phyloP scores from a whole-genome alignment of 257 asterid species.

The Avicennia marina region DNA sequence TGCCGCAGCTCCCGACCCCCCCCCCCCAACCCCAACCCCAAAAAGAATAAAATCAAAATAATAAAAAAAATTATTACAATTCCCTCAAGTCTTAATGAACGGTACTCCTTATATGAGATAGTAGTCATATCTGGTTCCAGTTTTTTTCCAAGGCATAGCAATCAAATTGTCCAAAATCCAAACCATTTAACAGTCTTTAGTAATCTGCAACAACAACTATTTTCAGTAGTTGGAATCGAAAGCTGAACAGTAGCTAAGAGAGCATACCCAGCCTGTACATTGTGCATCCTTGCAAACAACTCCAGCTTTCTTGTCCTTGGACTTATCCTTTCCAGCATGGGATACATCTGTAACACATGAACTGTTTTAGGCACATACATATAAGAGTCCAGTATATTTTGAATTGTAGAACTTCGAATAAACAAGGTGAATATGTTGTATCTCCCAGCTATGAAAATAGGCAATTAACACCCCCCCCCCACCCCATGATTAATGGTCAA shows the following conservation, averaged over 20 bases:
- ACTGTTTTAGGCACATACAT: no score
- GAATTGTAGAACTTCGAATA: no score
- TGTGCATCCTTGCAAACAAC: constrained; percentile 95
- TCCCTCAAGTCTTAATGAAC: background rate
- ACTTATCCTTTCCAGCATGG: constrained; percentile 93
- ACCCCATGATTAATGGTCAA: no score
- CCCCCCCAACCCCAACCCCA: no score
- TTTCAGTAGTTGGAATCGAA: background rate
- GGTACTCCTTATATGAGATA: background rate
- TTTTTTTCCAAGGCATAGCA: constrained; percentile 10
- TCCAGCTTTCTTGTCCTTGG: constrained; percentile 97
- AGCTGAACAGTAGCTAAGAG: constrained; percentile 18
- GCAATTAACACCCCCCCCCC: no score
- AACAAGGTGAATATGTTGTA: no score
- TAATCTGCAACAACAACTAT: background rate
- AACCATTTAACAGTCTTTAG: constrained; percentile 1
- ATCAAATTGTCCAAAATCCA: background rate
- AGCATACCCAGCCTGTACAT: constrained; percentile 83
- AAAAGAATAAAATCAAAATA: no score
- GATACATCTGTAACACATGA: constrained; percentile 61
- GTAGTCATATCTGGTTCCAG: constrained; percentile 3
- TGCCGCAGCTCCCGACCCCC: no score
- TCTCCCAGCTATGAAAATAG: no score
- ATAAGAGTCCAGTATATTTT: no score
- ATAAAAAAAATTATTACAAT: no score